phyloP scores from a whole-genome alignment of 78 protist species.

The Speleostelium caveatum region DNA sequence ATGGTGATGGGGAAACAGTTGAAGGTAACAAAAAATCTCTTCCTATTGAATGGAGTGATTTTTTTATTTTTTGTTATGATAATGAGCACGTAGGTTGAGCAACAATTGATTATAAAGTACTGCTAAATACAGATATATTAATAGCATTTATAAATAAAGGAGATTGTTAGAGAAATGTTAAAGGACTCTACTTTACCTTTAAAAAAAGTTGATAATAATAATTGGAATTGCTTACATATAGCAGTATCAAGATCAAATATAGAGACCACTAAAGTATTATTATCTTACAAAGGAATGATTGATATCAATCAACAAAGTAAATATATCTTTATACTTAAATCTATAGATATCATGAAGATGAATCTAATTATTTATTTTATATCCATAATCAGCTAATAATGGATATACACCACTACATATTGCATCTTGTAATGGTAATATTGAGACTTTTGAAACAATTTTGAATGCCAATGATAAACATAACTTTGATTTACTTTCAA shows the following conservation, averaged over 20 bases:
- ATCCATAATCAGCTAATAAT: slow-evolving; percentile 34
- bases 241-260: not conserved
- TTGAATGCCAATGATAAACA: not conserved
- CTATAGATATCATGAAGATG: not conserved
- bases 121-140: not conserved
- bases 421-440: slow-evolving; percentile 54
- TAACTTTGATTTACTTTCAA: not conserved
- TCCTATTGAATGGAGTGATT: slow-evolving; percentile 51
- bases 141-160: not conserved
- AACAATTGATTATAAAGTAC: not conserved
- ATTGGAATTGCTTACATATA: slow-evolving; percentile 49
- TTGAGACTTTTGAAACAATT: slow-evolving; percentile 17
- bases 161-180: not conserved
- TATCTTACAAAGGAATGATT: not conserved
- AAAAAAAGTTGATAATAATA: slow-evolving; percentile 7
- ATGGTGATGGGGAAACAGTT: no score
- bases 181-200: not conserved
- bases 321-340: not conserved
- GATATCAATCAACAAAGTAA: slow-evolving; percentile 16
- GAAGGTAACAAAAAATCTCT: not conserved
- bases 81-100: slow-evolving; percentile 4
- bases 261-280: not conserved
- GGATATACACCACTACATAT: slow-evolving; percentile 64
- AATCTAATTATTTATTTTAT: not conserved
- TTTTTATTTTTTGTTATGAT: slow-evolving; percentile 12